Percentiles rank a stretch among this genome's conserved stretches.
Conservation (phyloP, 2,329 filamentous ascomycete species). For the Arthroderma uncinatum region DNA sequence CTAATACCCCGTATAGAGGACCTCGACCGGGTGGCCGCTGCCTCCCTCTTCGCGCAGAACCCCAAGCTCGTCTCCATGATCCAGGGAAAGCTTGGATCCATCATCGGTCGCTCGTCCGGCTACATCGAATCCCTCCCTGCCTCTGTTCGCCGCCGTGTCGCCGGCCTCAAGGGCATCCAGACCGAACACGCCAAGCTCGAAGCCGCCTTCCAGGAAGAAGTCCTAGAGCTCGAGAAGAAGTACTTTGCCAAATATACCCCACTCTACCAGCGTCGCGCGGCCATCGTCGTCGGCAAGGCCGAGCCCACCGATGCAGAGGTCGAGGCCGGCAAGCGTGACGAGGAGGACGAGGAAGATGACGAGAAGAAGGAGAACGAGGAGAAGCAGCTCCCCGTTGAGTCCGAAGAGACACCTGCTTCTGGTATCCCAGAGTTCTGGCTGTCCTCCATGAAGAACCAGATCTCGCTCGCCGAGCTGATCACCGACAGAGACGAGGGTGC, state of each 20-base stretch:
- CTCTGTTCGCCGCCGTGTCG: slow-evolving; percentile 81
- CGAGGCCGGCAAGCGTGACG: slow-evolving; percentile 69
- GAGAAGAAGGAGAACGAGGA: slow-evolving; percentile 48
- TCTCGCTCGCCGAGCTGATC: slow-evolving; percentile 95
- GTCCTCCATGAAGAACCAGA: slow-evolving; percentile 99
- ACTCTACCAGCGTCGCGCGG: slow-evolving; percentile 86
- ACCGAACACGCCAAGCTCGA: slow-evolving; percentile 98
- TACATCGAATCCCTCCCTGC: slow-evolving; percentile 94
- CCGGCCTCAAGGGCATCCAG: slow-evolving; percentile 93
- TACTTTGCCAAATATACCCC: slow-evolving; percentile 98
- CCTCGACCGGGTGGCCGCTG: slow-evolving; percentile 72
- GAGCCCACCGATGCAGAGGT: slow-evolving; percentile 86
- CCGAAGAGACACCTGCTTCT: slow-evolving; percentile 42
- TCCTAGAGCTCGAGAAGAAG: slow-evolving; percentile 96
- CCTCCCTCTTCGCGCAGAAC: slow-evolving; percentile 90
- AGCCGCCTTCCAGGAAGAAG: slow-evolving; percentile 96
- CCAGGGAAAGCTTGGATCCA: slow-evolving; percentile 83
- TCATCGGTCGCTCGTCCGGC: slow-evolving; percentile 89
- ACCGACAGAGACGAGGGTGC: slow-evolving; percentile 93
- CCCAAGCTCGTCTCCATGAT: slow-evolving; percentile 94
- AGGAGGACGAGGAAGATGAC: slow-evolving; percentile 52
- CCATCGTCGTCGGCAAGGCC: slow-evolving; percentile 74
- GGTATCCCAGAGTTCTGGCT: slow-evolving; percentile 99
- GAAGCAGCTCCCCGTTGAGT: slow-evolving; percentile 34
- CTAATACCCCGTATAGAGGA: slow-evolving; percentile 54